Conservation (phyloP, 2,329 filamentous ascomycete species). For the Pezizomycotina sp. region DNA sequence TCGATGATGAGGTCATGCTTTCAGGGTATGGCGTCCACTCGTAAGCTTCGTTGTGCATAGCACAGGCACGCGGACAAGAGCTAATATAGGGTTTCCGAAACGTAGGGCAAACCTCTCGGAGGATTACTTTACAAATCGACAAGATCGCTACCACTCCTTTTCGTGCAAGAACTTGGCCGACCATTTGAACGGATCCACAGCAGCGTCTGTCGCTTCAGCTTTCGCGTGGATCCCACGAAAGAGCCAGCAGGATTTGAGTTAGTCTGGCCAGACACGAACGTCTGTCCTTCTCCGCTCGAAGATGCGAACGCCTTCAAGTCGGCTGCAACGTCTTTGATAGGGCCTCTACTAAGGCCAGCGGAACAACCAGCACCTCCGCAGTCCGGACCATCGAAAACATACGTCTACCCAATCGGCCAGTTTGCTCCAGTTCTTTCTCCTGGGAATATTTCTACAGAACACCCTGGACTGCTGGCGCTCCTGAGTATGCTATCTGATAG, state of each 20-base stretch:
- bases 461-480: conserved; percentile 61
- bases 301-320: conserved; percentile 52
- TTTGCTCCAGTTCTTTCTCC: conserved; percentile 68
- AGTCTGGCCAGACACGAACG: conserved; percentile 60
- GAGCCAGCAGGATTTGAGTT: conserved; percentile 42
- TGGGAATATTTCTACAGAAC: conserved; percentile 64
- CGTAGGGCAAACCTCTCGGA: conserved; percentile 64
- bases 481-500: conserved; percentile 45
- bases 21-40: conserved; percentile 48
- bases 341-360: conserved; percentile 45
- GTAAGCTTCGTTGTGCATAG: neutral
- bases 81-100: neutral
- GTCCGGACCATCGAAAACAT: conserved; percentile 43
- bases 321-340: conserved; percentile 49
- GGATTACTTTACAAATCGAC: conserved; percentile 91
- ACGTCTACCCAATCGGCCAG: conserved; percentile 73
- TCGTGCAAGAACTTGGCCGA: conserved; percentile 60
- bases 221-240: conserved; percentile 49
- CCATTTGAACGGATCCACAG: conserved; percentile 62
- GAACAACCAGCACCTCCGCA: conserved; percentile 22
- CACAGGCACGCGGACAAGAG: neutral
- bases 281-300: conserved; percentile 56
- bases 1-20: conserved; percentile 89
- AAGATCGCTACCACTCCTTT: conserved; percentile 90
- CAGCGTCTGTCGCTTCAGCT: conserved; percentile 65